Base-by-base conservation (phyloP, 2,329 filamentous ascomycete species). In the Hypoxylon sp. region DNA sequence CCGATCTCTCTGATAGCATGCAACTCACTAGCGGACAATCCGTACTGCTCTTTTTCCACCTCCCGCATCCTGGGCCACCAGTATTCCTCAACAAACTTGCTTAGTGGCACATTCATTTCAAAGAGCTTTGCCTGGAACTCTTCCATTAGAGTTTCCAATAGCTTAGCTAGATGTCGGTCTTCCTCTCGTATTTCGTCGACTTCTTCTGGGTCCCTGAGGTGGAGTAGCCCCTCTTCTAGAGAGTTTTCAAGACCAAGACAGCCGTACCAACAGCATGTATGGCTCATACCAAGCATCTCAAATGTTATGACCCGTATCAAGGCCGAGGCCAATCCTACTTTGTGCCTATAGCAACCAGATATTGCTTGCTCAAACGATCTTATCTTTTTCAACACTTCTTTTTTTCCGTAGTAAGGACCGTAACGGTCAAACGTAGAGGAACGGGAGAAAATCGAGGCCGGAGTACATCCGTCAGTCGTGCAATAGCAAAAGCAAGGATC, bases 151-250 rank as follows among this genome's bases (percentile, higher is more conserved):
- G 3, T 10, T 3, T 61, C 62, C 2, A 69, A 11, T 10, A 17
- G 35, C n/a, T 24, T 29, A 26, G 58, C 66, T 4, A 66, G 10
- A 29, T 57, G 14, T 48, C 42, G 46, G 8, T 65, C 57, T 51
- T 69, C 61, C 39, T 65, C 61, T 11, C 53, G 60, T 44, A 69
- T 55, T 47, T 62, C 61, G 1, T 46, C 47, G 1, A 62, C n/a
- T 39, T 69, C 61, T 14, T 33, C 31, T 19, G 55, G 57, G 11
- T 62, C 66, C 17, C 42, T 53, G 8, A 64, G 37, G 22, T 6
- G 5, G 31, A 63, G 22, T 3, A 63, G 2, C 2, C 17, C 33
- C 14, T 19, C 1, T 19, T 39, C 14, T 4, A 39, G 13, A 39
- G 5, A n/a, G 5, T 8, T n/a, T 5, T n/a, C 35, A 39, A 5